phyloP scores from a whole-genome alignment of 208 protist species.

The Trypanosomatidae sp. region DNA sequence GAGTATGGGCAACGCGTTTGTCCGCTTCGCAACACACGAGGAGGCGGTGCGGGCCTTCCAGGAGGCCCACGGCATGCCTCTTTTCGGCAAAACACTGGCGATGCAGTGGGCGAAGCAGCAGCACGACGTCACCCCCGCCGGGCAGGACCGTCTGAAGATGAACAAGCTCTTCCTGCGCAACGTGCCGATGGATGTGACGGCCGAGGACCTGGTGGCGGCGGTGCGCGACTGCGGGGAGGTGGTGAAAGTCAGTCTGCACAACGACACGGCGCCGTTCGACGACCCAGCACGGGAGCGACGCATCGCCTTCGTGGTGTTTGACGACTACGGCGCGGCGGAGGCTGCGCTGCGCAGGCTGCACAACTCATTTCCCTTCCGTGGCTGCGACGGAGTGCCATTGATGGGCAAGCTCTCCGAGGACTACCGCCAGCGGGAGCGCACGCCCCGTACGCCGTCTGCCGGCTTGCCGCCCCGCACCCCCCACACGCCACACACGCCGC shows the following conservation, averaged over 20 bases:
- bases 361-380: constrained; percentile 40
- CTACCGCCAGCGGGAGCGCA: no score
- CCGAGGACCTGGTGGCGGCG: constrained; percentile 9
- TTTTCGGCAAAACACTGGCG: constrained; percentile 24
- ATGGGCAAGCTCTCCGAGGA: constrained; percentile 27
- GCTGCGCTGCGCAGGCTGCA: constrained; percentile 34
- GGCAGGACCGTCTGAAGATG: constrained; percentile 28
- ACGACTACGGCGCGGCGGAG: constrained; percentile 33
- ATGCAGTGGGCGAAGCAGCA: constrained; percentile 39
- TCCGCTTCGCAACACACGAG: constrained; percentile 29
- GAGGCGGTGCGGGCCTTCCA: constrained; percentile 28
- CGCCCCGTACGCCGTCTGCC: no score
- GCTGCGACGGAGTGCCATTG: constrained; percentile 40
- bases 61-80: constrained; percentile 9
- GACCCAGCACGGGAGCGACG: constrained; percentile 15
- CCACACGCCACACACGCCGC: no score
- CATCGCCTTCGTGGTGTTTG: constrained; percentile 55
- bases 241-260: constrained; percentile 25
- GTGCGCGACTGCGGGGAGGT: constrained; percentile 28
- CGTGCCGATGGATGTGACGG: constrained; percentile 35
- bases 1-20: constrained; percentile 45
- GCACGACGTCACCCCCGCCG: constrained; percentile 37
- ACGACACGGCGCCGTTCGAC: constrained; percentile 22
- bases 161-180: constrained; percentile 63
- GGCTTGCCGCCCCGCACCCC: no score